Percentiles rank a stretch among this genome's conserved stretches.
Conservation (phyloP, 768 basidiomycete genomes). For the Collybia nuda region DNA sequence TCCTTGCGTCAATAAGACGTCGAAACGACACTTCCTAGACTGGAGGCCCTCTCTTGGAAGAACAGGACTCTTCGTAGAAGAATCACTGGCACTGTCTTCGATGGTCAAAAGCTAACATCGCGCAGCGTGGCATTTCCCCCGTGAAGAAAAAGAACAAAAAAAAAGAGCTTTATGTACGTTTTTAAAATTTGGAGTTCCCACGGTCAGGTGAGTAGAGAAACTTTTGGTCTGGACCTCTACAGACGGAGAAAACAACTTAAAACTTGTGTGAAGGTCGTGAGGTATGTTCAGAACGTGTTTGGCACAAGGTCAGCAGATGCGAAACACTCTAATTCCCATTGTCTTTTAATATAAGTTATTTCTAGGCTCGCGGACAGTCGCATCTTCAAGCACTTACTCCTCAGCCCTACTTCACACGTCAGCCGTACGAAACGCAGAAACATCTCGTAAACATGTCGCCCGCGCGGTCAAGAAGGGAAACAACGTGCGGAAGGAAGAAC, state of each 20-base stretch:
- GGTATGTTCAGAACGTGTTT: conserved; percentile 29
- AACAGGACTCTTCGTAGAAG: conserved; percentile 40
- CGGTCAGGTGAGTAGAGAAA: conserved; percentile 26
- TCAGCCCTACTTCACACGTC: conserved; percentile 49
- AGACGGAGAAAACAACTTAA: neutral
- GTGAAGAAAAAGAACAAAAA: conserved; percentile 22
- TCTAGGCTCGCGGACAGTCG: conserved; percentile 36
- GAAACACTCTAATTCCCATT: neutral
- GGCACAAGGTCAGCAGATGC: conserved; percentile 23
- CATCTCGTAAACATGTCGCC: conserved; percentile 31
- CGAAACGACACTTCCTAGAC: conserved; percentile 68
- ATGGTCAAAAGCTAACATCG: conserved; percentile 53
- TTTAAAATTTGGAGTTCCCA: conserved; percentile 36
- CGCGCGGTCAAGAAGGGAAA: conserved; percentile 40
- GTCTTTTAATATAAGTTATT: neutral
- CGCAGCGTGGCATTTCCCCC: conserved; percentile 66
- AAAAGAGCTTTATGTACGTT: conserved; percentile 20
- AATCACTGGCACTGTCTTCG: conserved; percentile 68
- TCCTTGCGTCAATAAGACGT: conserved; percentile 39
- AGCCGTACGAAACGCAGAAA: conserved; percentile 30
- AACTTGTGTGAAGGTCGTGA: neutral
- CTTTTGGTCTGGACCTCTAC: neutral
- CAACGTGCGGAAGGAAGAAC: conserved; percentile 45
- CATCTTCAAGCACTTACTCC: conserved; percentile 31
- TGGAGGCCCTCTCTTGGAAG: conserved; percentile 52